Percentiles rank a stretch among this genome's conserved stretches.
phyloP scores from a whole-genome alignment of 2,329 filamentous ascomycete species.

The Phyllosticta citribraziliensis region DNA sequence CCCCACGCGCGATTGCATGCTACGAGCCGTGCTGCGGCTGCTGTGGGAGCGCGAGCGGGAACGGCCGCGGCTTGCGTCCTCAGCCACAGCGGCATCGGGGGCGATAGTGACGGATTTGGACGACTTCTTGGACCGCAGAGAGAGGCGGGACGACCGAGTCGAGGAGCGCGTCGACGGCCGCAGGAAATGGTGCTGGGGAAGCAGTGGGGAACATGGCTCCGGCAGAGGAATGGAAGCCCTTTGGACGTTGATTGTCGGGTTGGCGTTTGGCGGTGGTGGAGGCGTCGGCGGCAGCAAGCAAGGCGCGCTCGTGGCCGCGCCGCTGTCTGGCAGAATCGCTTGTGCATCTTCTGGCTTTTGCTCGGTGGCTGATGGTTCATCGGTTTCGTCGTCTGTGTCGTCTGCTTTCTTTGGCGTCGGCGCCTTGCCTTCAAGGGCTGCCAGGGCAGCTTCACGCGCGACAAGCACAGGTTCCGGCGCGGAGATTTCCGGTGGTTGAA shows the following conservation, averaged over 20 bases:
- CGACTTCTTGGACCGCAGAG: neutral
- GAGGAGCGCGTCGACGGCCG: neutral
- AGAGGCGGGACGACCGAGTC: neutral
- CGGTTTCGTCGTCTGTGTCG: neutral
- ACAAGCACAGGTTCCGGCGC: neutral
- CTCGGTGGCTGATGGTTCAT: neutral
- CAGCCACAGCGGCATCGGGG: neutral
- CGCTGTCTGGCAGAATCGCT: neutral
- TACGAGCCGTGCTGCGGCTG: neutral
- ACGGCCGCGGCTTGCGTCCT: neutral
- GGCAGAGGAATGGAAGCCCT: neutral
- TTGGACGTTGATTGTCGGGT: neutral
- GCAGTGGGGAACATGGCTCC: neutral
- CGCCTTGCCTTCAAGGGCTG: neutral
- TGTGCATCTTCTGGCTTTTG: neutral
- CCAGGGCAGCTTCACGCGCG: neutral
- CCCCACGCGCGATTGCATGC: neutral
- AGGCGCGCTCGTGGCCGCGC: neutral
- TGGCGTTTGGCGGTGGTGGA: neutral
- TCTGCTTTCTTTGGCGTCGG: neutral
- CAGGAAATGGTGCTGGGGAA: neutral
- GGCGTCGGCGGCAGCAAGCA: neutral
- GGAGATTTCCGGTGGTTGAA: neutral
- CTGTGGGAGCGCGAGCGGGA: neutral
- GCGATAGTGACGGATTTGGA: neutral